Conservation (phyloP, 1,284 basidiomycete species). For the Naganishia sp. region DNA sequence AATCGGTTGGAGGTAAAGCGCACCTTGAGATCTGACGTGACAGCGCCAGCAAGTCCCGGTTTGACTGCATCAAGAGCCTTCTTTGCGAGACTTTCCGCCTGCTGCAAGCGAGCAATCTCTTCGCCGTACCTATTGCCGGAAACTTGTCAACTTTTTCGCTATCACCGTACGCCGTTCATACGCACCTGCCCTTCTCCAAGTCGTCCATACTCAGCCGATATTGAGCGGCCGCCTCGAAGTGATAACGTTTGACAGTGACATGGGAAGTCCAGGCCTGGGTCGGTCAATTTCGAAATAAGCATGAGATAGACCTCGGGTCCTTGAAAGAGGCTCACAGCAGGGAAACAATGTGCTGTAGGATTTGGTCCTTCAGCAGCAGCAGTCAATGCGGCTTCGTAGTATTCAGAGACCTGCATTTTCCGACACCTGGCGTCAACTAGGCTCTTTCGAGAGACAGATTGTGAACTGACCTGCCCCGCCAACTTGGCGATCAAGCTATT, state of each 20-base stretch:
- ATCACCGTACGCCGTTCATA: background rate
- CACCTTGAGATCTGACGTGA: conserved; percentile 77
- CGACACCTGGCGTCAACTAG: background rate
- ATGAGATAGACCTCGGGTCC: background rate
- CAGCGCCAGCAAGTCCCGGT: conserved; percentile 64
- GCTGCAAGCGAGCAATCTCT: conserved; percentile 72
- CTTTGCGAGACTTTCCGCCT: conserved; percentile 70
- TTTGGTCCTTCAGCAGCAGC: conserved; percentile 60
- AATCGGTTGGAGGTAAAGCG: background rate
- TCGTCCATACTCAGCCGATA: conserved; percentile 89
- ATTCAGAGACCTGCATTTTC: conserved; percentile 61
- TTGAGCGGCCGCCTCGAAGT: conserved; percentile 88
- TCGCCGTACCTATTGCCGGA: conserved; percentile 68
- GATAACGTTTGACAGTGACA: conserved; percentile 76
- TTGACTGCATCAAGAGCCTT: conserved; percentile 72
- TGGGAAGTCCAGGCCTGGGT: conserved; percentile 76
- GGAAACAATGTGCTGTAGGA: conserved; percentile 50
- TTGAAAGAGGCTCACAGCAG: conserved; percentile 40
- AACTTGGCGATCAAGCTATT: conserved; percentile 85
- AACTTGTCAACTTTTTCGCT: background rate
- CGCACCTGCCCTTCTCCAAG: conserved; percentile 73
- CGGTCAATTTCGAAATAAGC: background rate
- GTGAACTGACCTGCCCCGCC: conserved; percentile 63
- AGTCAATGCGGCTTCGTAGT: conserved; percentile 65
- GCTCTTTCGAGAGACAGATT: background rate